Evolutionary conservation across 768 basidiomycete species (phyloP), one percentile per base, ranked within the genome.

Genomic region (Hirschioporus abietinus): DNA sequence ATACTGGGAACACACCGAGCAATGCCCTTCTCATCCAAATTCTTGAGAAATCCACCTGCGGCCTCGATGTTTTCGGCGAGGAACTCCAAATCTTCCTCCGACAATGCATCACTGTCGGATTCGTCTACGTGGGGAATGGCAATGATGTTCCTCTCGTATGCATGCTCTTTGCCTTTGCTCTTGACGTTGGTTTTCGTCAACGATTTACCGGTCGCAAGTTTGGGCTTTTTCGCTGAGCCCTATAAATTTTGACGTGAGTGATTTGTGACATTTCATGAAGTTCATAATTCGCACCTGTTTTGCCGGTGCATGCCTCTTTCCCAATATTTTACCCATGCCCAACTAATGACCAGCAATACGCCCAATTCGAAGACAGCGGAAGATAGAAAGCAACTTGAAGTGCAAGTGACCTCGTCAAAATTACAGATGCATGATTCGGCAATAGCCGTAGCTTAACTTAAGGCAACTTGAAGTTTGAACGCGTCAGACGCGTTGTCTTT

Each of bases 21-120:
- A 66, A 98, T 91, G n/a, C 86, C 91, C 70, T 86, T 87, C 68
- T 84, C 82, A 76, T 98, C 94, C 65, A 97, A 77, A 24, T 78
- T 79, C 35, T 83, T 78, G 68, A 98, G 77, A 77, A 98, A 98
- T 35, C 81, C 78, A 30, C 30, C 30, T 30, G 30, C 30, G 35
- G 82, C 83, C 25, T 79, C 80, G 24, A 89, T 84, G 71, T 88
- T 91, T 70, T 88, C 84, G 65, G 85, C 79, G 26, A 93, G 76
- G 63, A 90, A 75, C n/a, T 84, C 85, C 35, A 88, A 77, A 68
- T 90, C 91, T 67, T 88, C 85, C 36, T 90, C 89, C n/a, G 86
- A 88, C 20, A 92, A 75, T 3, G 80, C 71, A 36, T 86, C 86
- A 18, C 84, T 83, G 20, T 83, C 83, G 64, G 78, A 77, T 25